Base-by-base conservation (phyloP, 352 stramenopile species). In the Phytophthora sansomeana region DNA sequence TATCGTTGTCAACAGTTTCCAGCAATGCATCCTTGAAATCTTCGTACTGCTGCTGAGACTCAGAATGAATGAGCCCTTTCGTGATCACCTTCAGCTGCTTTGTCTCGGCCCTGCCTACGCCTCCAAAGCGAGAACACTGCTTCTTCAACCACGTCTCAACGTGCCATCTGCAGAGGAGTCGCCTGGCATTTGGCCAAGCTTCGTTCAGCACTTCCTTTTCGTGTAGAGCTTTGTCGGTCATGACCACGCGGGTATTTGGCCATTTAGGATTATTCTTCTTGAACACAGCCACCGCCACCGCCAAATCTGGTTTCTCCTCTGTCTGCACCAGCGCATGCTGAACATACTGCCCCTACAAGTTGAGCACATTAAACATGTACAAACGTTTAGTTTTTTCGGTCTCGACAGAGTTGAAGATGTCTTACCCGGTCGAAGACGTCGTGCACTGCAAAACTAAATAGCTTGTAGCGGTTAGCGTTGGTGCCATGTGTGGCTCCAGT, bases 141-240 rank as follows among this genome's bases (percentile, higher is more conserved):
- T 39, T 46, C 53, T 52, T 10, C n/a, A 58, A 21, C 47, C 29
- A 59, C n/a, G 58, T 52, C 16, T 59, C 42, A 3, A 67, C 58
- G 11, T 57, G 36, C 26, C 46, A 64, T 6, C 39, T 26, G 11
- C 35, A 65, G 0, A 65, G 38, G 5, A 58, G 8, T 19, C 46
- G 46, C 4, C 13, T 52, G 19, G 39, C 62, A 5, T 58, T 39
- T 6, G 54, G 46, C 36, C 50, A 70, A 5, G 4, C 48, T 33
- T 59, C 36, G n/a, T 44, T 1, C 3, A 66, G 33, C 1, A 71
- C 48, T 5, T 56, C 47, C 26, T 63, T 58, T 7, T 70, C 54
- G 10, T 63, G 44, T 6, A 58, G 1, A 66, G 24, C n/a, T n/a
- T n/a, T n/a, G n/a, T n/a, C n/a, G n/a, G n/a, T n/a, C n/a, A n/a